A percentile compares a stretch with the other conserved stretches of the same genome.
Conservation (phyloP, 1,139 yeast species). For the Meyerozyma athensensis region DNA sequence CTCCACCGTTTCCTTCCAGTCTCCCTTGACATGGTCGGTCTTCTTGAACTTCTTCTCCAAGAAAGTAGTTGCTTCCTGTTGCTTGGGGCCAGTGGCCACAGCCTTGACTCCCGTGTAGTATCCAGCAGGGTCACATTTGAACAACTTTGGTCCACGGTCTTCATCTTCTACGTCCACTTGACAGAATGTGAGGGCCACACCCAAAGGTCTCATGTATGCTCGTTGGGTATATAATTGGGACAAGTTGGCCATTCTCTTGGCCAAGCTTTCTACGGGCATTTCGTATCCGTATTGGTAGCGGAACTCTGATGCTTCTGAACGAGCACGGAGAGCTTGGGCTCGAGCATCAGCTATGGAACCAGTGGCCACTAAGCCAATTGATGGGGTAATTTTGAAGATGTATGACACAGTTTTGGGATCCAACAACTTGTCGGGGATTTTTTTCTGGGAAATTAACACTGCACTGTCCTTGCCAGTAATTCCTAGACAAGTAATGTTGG, state of each 20-base stretch:
- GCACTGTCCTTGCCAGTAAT: constrained; percentile 83
- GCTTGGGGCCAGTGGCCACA: constrained; percentile 94
- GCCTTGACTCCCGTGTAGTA: constrained; percentile 91
- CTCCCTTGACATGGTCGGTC: constrained; percentile 67
- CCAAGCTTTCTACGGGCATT: constrained; percentile 91
- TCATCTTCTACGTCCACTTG: constrained; percentile 70
- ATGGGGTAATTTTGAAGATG: constrained; percentile 74
- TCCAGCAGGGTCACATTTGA: constrained; percentile 97
- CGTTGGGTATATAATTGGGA: constrained; percentile 95
- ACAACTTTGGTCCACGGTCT: constrained; percentile 83
- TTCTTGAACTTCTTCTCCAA: constrained; percentile 90
- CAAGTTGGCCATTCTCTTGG: constrained; percentile 92
- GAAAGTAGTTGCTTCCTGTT: constrained; percentile 88
- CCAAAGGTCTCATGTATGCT: constrained; percentile 98
- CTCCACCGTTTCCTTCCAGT: constrained; percentile 87
- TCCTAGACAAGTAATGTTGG: constrained; percentile 86
- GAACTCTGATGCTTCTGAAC: constrained; percentile 92
- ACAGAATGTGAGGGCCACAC: constrained; percentile 85
- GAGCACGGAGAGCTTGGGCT: constrained; percentile 83
- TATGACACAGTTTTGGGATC: constrained; percentile 84
- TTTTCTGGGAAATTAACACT: constrained; percentile 91
- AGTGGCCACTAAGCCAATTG: constrained; percentile 87
- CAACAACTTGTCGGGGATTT: constrained; percentile 89
- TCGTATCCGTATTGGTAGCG: constrained; percentile 92
- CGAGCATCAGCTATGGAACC: constrained; percentile 98